Percentiles rank a stretch among this genome's conserved stretches.
Evolutionary conservation across 768 basidiomycete species (phyloP).

Genomic region (Phanerochaete sordida): DNA sequence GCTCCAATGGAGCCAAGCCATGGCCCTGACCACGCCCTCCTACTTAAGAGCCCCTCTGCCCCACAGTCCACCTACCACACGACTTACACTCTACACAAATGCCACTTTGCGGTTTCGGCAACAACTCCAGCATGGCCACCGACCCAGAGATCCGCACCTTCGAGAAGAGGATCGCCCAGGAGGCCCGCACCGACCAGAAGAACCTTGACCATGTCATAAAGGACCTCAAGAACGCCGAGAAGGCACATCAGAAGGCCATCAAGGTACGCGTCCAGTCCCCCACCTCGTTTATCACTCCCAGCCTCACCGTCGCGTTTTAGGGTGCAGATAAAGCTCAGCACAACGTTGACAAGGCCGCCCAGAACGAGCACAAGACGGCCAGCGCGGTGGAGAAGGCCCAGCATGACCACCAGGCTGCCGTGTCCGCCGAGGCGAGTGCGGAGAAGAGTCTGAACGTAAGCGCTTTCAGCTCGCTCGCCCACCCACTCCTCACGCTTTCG

Average conservation of each 20-base stretch:
- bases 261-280: slow-evolving; percentile 37
- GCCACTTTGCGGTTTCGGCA: slow-evolving; percentile 24
- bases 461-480: no score
- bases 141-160: slow-evolving; percentile 32
- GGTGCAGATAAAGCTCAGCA: slow-evolving; percentile 45
- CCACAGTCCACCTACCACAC: not conserved
- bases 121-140: slow-evolving; percentile 19
- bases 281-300: not conserved
- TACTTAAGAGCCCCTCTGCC: not conserved
- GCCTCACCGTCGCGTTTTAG: slow-evolving; percentile 24
- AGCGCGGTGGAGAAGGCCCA: slow-evolving; percentile 49
- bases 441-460: slow-evolving; percentile 43
- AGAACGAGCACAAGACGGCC: slow-evolving; percentile 48
- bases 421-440: slow-evolving; percentile 38
- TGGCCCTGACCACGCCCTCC: not conserved
- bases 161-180: slow-evolving; percentile 44
- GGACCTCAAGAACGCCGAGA: slow-evolving; percentile 51
- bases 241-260: slow-evolving; percentile 45
- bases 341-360: slow-evolving; percentile 42
- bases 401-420: slow-evolving; percentile 47
- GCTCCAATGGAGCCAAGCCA: slow-evolving; percentile 5
- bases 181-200: slow-evolving; percentile 50
- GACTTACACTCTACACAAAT: slow-evolving; percentile 19
- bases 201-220: slow-evolving; percentile 50
- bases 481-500: no score